Conservation (phyloP, 2,329 filamentous ascomycete species). For the Aspergillus sp. region DNA sequence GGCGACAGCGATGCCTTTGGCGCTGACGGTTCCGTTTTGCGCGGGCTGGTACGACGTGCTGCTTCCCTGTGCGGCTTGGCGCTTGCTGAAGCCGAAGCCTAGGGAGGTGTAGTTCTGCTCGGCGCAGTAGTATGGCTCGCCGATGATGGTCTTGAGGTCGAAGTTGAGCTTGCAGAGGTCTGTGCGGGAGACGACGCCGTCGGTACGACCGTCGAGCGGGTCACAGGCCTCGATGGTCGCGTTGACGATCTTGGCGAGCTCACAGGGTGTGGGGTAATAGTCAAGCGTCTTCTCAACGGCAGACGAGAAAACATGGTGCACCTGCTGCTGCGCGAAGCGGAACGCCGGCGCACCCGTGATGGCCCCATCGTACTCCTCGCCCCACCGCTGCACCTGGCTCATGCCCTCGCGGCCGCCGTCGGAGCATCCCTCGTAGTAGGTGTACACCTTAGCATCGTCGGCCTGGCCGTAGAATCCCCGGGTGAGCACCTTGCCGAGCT, state of each 20-base stretch:
- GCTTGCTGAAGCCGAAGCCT: slow-evolving; percentile 36
- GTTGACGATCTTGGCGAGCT: slow-evolving; percentile 49
- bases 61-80: slow-evolving; percentile 25
- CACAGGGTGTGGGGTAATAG: slow-evolving; percentile 49
- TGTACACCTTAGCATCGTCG: slow-evolving; percentile 34
- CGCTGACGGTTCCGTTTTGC: slow-evolving; percentile 39
- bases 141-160: slow-evolving; percentile 53
- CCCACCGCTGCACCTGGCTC: slow-evolving; percentile 57
- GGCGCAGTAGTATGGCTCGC: slow-evolving; percentile 52
- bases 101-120: slow-evolving; percentile 34
- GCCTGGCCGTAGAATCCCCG: slow-evolving; percentile 45
- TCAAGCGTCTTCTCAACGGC: slow-evolving; percentile 46
- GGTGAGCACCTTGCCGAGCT: slow-evolving; percentile 51
- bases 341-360: slow-evolving; percentile 54
- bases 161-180: slow-evolving; percentile 55
- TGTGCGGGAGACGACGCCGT: slow-evolving; percentile 58
- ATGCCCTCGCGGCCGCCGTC: slow-evolving; percentile 60
- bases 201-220: slow-evolving; percentile 57
- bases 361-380: slow-evolving; percentile 53
- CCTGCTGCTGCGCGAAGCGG: slow-evolving; percentile 50
- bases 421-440: slow-evolving; percentile 61
- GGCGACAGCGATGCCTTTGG: slow-evolving; percentile 37
- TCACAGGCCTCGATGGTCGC: slow-evolving; percentile 61
- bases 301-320: slow-evolving; percentile 46
- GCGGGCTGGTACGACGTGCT: slow-evolving; percentile 31